Evolutionary conservation across 306 rosid genomes (phyloP), one percentile per base, ranked within the genome.

Genomic region (Glycine soja): DNA sequence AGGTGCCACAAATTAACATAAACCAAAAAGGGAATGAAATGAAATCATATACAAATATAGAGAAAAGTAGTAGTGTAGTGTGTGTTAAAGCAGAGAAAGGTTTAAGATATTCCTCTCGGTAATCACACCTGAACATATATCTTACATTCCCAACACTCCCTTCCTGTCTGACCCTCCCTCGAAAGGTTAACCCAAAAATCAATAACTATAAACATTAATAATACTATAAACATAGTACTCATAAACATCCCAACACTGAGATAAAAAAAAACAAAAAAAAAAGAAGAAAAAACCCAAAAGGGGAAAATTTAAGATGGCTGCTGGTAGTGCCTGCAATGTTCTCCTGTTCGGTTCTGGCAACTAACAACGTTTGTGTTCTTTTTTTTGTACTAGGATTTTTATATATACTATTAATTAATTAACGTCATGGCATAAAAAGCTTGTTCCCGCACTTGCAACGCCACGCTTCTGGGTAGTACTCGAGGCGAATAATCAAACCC

Each of bases 401-500:
- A 11, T 38, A 30, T 64, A 24, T 64, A 64, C 34, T 2, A n/a
- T 24, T 46, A 5, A 24, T 24, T 24, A 24, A 2, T 6, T 9
- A 3, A 16, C 45, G 10, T 73, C 53, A 64, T 54, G 99, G 99
- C 94, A 88, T 90, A 54, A 88, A 95, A 83, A 93, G 90, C 88
- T 91, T 90, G 79, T 88, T 85, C 75, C 95, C 91, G 72, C 99
- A 95, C 83, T 89, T 87, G 91, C 99, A 95, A 50, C 99, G 91
- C 99, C 99, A 95, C 38, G 99, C 97, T 90, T 95, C 97, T 0
- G 99, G 99, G 65, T 95, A 95, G 59, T 95, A 95, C 90, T 95
- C 99, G 11, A 95, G 91, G 0, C 97, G 91, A 8, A 84, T 51
- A 58, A 85, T 86, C 66, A 90, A 11, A 71, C 99, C 97, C 4